Evolutionary conservation across 1,284 basidiomycete species (phyloP), one percentile per base, ranked within the genome.

Genomic region (Ceratobasidium sp.): DNA sequence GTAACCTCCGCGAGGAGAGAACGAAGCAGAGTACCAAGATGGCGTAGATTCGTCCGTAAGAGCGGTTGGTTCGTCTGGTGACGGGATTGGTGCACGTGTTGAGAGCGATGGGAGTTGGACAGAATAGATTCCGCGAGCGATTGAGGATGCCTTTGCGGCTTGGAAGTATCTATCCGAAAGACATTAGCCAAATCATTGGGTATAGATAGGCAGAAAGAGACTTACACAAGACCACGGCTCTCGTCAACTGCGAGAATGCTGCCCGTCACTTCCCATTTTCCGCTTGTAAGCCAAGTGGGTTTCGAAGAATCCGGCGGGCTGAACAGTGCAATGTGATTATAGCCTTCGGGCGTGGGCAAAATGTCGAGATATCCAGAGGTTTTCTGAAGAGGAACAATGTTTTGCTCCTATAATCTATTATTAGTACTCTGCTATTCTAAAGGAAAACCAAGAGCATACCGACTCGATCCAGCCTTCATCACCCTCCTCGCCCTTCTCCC

Each of bases 391-490:
- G 88, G 86, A 72, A 85, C 82, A 48, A 92, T 86, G 32, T 82
- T 84, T 82, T 92, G 91, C 12, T 80, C 82, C 89, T 91, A 76
- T 69, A 30, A 21, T 52, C 36, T 39, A 43, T n/a, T 6, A 74
- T 72, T 34, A 72, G 48, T 62, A 74, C 2, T 50, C 53, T 65
- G 76, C 55, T 26, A 32, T 8, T 55, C 41, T 34, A 45, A 52
- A 30, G 4, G 55, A 53, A 50, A 21, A n/a, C 16, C n/a, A 21
- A n/a, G 14, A 30, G 82, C 88, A 74, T 75, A 90, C 90, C 72
- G 84, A 80, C 55, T 97, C 93, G 76, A 98, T 94, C 96, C 97
- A 98, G 0, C 97, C 97, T 50, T 89, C 88, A 78, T 97, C 96
- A 0, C 89, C 91, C 78, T 96, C 86, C 78, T 96, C 94, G 3